Conservation (phyloP, 2,329 filamentous ascomycete species). For the Fusarium napiforme region DNA sequence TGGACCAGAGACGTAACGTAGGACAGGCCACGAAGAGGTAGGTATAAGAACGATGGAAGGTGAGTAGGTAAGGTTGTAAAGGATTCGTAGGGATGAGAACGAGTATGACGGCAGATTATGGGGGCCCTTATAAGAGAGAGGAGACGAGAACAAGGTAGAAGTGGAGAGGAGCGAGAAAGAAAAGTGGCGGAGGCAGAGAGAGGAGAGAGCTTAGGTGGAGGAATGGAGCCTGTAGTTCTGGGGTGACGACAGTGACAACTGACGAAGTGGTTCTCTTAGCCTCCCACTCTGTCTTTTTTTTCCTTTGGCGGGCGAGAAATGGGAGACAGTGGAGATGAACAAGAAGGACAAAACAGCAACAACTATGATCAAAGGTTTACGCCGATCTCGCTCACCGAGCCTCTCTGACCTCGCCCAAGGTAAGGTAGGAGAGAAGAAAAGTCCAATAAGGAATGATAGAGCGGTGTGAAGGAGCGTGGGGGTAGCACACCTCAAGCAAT, state of each 20-base stretch:
- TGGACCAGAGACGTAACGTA: constrained; percentile 18
- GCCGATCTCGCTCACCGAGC: constrained; percentile 24
- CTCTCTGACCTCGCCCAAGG: not conserved
- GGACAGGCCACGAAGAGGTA: constrained; percentile 28
- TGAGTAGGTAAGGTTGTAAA: constrained; percentile 17
- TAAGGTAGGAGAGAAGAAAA: not conserved
- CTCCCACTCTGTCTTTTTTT: not conserved
- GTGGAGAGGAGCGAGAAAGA: constrained; percentile 28
- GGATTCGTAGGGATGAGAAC: constrained; percentile 31
- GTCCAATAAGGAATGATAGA: not conserved
- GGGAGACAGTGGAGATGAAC: constrained; percentile 3
- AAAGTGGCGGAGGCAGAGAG: constrained; percentile 37
- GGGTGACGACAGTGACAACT: constrained; percentile 36
- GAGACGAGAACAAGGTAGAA: constrained; percentile 31
- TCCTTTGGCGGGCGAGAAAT: not conserved
- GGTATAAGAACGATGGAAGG: constrained; percentile 27
- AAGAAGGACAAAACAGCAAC: not conserved
- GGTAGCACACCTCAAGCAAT: constrained; percentile 20
- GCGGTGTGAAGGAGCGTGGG: constrained; percentile 30
- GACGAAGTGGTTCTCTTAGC: constrained; percentile 22
- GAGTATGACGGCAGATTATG: constrained; percentile 38
- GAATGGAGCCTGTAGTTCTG: constrained; percentile 37
- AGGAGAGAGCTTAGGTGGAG: constrained; percentile 42
- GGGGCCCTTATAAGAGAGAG: constrained; percentile 22
- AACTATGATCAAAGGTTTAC: not conserved